Evolutionary conservation across 768 basidiomycete genomes (phyloP).

Genomic region (Dacryopinax primogenitus): DNA sequence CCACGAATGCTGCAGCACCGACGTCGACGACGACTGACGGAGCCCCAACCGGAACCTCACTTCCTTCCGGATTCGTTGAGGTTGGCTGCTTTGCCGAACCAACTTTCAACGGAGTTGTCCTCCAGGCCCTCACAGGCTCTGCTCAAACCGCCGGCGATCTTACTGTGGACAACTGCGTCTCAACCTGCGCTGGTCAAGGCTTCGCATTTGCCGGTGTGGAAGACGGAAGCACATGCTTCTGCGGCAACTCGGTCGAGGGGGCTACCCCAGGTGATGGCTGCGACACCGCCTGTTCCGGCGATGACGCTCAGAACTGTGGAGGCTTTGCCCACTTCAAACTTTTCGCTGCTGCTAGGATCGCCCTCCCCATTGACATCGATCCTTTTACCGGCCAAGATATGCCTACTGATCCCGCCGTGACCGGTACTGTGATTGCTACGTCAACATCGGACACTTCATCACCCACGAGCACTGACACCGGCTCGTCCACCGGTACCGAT

Average conservation of each 20-base stretch:
- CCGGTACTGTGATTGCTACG: neutral
- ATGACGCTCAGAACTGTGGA: neutral
- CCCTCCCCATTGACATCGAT: neutral
- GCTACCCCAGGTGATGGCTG: neutral
- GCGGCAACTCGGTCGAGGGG: conserved; percentile 10
- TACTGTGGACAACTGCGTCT: neutral
- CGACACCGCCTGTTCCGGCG: neutral
- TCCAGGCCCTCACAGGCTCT: neutral
- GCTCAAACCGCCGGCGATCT: neutral
- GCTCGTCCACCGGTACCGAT: neutral
- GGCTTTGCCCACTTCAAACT: neutral
- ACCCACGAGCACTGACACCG: neutral
- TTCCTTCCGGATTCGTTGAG: neutral
- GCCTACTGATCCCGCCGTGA: neutral
- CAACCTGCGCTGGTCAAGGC: conserved; percentile 7
- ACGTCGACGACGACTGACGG: neutral
- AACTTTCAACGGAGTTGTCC: neutral
- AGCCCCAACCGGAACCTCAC: neutral
- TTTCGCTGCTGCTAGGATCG: neutral
- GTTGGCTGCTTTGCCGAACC: neutral
- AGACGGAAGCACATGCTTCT: conserved; percentile 8
- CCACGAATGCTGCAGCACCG: neutral
- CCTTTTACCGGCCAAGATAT: neutral
- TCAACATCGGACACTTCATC: neutral
- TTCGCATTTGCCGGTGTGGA: conserved; percentile 10